A percentile compares a stretch with the other conserved stretches of the same genome.
Evolutionary conservation across 805 yeast genomes (phyloP).

Genomic region (Kodamaea hsintzibuensis): DNA sequence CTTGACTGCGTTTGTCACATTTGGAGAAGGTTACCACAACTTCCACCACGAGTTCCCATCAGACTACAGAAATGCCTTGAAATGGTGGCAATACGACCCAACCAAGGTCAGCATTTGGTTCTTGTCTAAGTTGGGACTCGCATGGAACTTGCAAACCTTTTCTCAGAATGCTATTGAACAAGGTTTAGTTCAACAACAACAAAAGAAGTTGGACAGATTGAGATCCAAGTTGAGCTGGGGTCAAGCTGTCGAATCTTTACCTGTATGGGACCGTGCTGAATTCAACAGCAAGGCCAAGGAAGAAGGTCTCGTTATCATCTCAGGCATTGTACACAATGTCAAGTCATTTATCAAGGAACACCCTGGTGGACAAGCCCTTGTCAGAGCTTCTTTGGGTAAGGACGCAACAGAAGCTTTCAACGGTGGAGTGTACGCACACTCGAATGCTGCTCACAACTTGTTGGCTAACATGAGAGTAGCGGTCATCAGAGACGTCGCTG

Average conservation of each 20-base stretch:
- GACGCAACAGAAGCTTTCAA: slow-evolving; percentile 84
- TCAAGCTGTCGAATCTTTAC: slow-evolving; percentile 60
- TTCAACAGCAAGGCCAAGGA: slow-evolving; percentile 54
- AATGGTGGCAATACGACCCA: slow-evolving; percentile 88
- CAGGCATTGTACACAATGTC: slow-evolving; percentile 81
- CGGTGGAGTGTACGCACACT: slow-evolving; percentile 84
- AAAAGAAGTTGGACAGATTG: slow-evolving; percentile 70
- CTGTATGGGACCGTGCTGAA: slow-evolving; percentile 70
- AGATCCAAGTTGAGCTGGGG: slow-evolving; percentile 75
- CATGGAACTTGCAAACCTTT: slow-evolving; percentile 72
- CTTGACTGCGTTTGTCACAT: slow-evolving; percentile 77
- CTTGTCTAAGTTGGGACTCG: slow-evolving; percentile 64
- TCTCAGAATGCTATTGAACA: slow-evolving; percentile 81
- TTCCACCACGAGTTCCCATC: slow-evolving; percentile 91
- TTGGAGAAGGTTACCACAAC: slow-evolving; percentile 89
- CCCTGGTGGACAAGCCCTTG: slow-evolving; percentile 80
- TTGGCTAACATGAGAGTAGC: slow-evolving; percentile 84
- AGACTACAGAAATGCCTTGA: slow-evolving; percentile 83
- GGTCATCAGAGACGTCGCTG: slow-evolving; percentile 67
- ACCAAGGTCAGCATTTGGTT: slow-evolving; percentile 64
- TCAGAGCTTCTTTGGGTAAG: slow-evolving; percentile 71
- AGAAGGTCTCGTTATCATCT: slow-evolving; percentile 65
- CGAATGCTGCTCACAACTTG: slow-evolving; percentile 83
- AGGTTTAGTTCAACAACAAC: slow-evolving; percentile 80
- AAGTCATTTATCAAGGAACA: slow-evolving; percentile 68